Evolutionary conservation across 1,284 basidiomycete species (phyloP).

Genomic region (Pseudozyma hubeiensis): DNA sequence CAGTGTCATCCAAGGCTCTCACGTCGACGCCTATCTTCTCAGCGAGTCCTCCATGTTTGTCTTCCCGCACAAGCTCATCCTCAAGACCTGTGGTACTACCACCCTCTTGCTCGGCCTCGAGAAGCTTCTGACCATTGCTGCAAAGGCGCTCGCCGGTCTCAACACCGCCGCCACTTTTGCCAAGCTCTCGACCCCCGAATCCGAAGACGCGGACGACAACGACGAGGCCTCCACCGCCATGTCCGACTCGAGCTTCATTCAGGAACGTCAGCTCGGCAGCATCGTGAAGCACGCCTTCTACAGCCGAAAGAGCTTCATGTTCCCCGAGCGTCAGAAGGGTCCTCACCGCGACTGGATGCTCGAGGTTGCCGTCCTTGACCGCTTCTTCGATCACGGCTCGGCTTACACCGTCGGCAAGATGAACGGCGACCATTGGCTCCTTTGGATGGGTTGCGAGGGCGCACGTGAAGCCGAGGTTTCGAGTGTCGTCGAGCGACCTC

Average conservation of each 20-base stretch:
- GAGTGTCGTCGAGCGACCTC: slow-evolving; percentile 47
- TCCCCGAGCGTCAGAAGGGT: slow-evolving; percentile 92
- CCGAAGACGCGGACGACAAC: slow-evolving; percentile 8
- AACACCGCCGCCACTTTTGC: slow-evolving; percentile 25
- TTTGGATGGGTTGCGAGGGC: slow-evolving; percentile 74
- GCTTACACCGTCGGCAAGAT: slow-evolving; percentile 98
- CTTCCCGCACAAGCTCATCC: slow-evolving; percentile 92
- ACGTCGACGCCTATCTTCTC: slow-evolving; percentile 93
- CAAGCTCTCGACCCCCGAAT: slow-evolving; percentile 32
- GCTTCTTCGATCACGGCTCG: slow-evolving; percentile 82
- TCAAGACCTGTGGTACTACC: slow-evolving; percentile 99
- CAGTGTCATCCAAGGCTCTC: slow-evolving; percentile 84
- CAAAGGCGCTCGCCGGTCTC: slow-evolving; percentile 76
- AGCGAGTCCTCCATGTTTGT: slow-evolving; percentile 99
- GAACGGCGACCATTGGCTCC: slow-evolving; percentile 98
- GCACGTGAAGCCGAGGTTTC: slow-evolving; percentile 54
- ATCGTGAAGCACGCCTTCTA: slow-evolving; percentile 77
- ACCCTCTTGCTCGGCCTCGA: slow-evolving; percentile 86
- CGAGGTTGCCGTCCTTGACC: slow-evolving; percentile 91
- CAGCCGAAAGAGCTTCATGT: slow-evolving; percentile 99
- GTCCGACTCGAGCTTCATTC: slow-evolving; percentile 36
- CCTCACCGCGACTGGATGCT: slow-evolving; percentile 95
- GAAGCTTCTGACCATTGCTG: slow-evolving; percentile 75
- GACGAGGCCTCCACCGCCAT: slow-evolving; percentile 34
- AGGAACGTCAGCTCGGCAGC: slow-evolving; percentile 52